A percentile compares a stretch with the other conserved stretches of the same genome.
Evolutionary conservation across 805 yeast species (phyloP).

Genomic region (Schizosaccharomyces octosporus): DNA sequence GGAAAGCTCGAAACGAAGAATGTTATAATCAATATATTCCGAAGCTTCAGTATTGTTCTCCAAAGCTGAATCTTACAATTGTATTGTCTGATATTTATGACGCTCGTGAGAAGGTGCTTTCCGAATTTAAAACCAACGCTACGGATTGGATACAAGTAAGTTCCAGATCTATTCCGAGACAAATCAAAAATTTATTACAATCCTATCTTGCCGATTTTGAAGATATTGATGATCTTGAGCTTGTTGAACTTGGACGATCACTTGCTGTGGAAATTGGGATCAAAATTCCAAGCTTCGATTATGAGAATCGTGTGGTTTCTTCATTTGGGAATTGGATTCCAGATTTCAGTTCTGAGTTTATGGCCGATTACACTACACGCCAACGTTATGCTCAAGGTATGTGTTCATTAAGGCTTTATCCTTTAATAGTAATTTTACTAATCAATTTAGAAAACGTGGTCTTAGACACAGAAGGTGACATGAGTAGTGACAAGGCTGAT

Average conservation of each 20-base stretch:
- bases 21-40: constrained; percentile 72
- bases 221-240: constrained; percentile 16
- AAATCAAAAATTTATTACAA: constrained; percentile 56
- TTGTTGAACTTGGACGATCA: constrained; percentile 56
- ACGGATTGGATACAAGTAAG: constrained; percentile 40
- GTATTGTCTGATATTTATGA: constrained; percentile 48
- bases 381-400: constrained; percentile 6
- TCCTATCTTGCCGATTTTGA: constrained; percentile 34
- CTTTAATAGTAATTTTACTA: too few species aligned
- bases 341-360: constrained; percentile 39
- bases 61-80: constrained; percentile 23
- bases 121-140: constrained; percentile 32
- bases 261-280: constrained; percentile 84
- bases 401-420: neutral
- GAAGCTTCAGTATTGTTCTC: constrained; percentile 32
- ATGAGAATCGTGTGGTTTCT: constrained; percentile 30
- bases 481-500: neutral
- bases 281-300: constrained; percentile 35
- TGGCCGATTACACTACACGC: constrained; percentile 58
- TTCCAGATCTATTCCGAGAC: constrained; percentile 36
- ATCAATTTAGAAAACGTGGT: neutral
- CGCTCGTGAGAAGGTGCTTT: constrained; percentile 51
- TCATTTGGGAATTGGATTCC: constrained; percentile 17
- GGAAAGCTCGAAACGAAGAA: constrained; percentile 61
- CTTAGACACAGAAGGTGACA: neutral